Conservation (phyloP, 306 rosid genomes). For the Cicer chorassanicum region DNA sequence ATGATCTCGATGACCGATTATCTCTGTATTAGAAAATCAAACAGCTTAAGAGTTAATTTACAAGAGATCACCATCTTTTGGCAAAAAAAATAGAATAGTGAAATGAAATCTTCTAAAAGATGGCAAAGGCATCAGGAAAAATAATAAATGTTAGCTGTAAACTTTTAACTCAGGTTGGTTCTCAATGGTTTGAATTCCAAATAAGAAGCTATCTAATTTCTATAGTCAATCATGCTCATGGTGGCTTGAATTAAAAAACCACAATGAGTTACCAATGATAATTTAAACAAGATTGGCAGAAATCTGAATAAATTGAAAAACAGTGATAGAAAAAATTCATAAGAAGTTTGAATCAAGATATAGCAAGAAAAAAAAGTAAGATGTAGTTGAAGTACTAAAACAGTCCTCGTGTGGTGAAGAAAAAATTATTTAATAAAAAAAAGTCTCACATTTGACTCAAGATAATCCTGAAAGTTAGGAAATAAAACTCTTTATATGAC, state of each 20-base stretch:
- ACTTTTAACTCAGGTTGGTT: neutral
- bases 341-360: slow-evolving; percentile 28
- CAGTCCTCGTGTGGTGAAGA: slow-evolving; percentile 18
- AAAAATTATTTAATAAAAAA: neutral
- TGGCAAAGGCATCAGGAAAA: slow-evolving; percentile 6
- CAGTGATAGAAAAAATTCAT: neutral
- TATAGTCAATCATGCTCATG: slow-evolving; percentile 18
- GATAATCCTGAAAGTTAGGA: slow-evolving; percentile 4
- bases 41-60: slow-evolving; percentile 26
- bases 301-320: neutral
- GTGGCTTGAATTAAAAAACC: slow-evolving; percentile 16
- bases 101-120: slow-evolving; percentile 20
- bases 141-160: slow-evolving; percentile 13
- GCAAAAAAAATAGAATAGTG: neutral
- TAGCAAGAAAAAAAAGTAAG: neutral
- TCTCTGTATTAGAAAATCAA: slow-evolving; percentile 63
- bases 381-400: neutral
- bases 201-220: slow-evolving; percentile 32
- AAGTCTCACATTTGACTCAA: neutral
- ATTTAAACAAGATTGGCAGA: neutral
- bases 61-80: slow-evolving; percentile 10
- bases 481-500: neutral
- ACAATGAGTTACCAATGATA: slow-evolving; percentile 14
- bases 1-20: slow-evolving; percentile 67
- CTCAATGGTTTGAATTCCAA: slow-evolving; percentile 27